phyloP scores from a whole-genome alignment of 2,329 filamentous ascomycete species.

The Drechslerella stenobrocha region DNA sequence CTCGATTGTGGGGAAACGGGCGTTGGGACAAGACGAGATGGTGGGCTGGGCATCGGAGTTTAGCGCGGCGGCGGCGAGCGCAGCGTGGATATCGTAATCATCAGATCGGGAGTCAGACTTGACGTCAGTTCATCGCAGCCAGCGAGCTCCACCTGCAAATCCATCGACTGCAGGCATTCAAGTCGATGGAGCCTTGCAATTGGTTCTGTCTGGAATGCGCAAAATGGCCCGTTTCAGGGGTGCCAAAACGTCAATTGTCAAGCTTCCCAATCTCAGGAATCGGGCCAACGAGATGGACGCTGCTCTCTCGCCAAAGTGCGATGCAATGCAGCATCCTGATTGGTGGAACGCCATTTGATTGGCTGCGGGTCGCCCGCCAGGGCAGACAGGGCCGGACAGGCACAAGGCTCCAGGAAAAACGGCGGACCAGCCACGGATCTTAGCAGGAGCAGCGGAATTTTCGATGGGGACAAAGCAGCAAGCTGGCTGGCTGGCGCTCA shows the following conservation, averaged over 20 bases:
- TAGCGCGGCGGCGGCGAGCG: no score
- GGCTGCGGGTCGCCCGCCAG: background rate
- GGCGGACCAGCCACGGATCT: background rate
- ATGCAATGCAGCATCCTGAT: constrained; percentile 1
- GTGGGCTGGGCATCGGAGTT: no score
- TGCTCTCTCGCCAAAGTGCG: constrained; percentile 3
- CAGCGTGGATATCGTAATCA: no score
- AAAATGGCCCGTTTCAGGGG: constrained; percentile 6
- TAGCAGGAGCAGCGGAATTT: no score
- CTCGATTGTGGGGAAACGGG: no score
- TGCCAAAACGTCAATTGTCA: constrained; percentile 1
- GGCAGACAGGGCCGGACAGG: background rate
- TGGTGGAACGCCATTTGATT: constrained; percentile 6
- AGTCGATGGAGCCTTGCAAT: no score
- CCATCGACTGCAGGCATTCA: no score
- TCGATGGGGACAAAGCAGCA: no score
- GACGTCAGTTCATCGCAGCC: no score
- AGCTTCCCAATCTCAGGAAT: background rate
- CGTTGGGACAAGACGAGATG: no score
- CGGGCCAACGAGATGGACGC: background rate
- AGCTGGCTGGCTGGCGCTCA: background rate
- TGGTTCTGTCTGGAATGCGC: background rate
- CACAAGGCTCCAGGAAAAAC: background rate
- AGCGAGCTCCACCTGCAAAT: no score
- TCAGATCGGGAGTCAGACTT: no score